A percentile compares a stretch with the other conserved stretches of the same genome.
Evolutionary conservation across 2,329 filamentous ascomycete genomes (phyloP).

Genomic region (Paraphaeosphaeria minitans): DNA sequence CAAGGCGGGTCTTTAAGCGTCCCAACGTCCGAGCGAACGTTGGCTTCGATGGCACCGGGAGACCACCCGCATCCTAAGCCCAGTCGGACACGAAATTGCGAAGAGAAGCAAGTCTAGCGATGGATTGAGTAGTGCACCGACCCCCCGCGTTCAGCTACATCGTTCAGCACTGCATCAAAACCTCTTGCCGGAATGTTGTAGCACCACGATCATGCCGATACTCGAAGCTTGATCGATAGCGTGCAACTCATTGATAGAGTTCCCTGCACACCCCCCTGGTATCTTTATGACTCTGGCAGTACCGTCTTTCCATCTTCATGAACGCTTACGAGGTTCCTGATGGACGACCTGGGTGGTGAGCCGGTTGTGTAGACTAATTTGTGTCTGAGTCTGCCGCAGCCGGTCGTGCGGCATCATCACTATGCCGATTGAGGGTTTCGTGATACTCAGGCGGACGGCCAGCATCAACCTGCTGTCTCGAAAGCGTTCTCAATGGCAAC

Average conservation of each 20-base stretch:
- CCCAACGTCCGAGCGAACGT: conserved; percentile 20
- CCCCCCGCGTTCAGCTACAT: not conserved
- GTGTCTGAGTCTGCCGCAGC: conserved; percentile 9
- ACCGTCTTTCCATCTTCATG: not conserved
- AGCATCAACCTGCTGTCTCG: conserved; percentile 41
- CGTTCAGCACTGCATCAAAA: not conserved
- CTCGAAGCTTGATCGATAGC: conserved; percentile 16
- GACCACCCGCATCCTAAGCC: conserved; percentile 15
- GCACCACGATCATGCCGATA: conserved; percentile 27
- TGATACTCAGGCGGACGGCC: conserved; percentile 48
- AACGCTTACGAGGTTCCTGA: conserved; percentile 10
- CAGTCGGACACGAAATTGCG: not conserved
- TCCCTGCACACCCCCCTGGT: conserved; percentile 19
- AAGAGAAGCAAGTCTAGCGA: not conserved
- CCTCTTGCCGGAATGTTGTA: conserved; percentile 28
- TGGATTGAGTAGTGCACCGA: not conserved
- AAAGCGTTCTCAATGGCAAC: conserved; percentile 48
- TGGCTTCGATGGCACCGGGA: conserved; percentile 6
- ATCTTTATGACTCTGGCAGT: conserved; percentile 26
- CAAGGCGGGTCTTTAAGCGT: conserved; percentile 17
- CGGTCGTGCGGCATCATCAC: conserved; percentile 3
- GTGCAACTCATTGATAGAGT: conserved; percentile 18
- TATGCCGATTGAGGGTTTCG: conserved; percentile 17
- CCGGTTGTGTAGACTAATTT: conserved; percentile 5
- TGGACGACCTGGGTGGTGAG: conserved; percentile 10